These are phyloP conservation scores for Pyracantha coccinea DNA, from an alignment of 331 rosid species.

Conservation along the genomic window DNA sequence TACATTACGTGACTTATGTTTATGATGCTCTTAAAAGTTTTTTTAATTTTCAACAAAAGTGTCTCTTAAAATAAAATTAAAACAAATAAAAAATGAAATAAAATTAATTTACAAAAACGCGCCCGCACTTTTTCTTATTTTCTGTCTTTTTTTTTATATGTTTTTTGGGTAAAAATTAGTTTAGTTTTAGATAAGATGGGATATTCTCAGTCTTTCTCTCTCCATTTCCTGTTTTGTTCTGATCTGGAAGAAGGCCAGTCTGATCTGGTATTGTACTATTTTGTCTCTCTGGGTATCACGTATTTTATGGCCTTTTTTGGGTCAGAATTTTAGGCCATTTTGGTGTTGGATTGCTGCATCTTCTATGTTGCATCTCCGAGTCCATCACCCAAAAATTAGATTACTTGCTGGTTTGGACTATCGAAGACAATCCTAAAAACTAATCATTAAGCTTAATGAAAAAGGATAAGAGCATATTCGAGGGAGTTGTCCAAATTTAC, in stretches of 20 bases:
- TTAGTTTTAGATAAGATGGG: not conserved
- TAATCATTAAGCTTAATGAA: not conserved
- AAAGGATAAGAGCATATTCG: too few relatives aligned
- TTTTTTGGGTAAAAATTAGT: not conserved
- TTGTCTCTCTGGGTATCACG: not conserved
- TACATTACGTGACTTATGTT: too few relatives aligned
- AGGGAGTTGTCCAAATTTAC: too few relatives aligned
- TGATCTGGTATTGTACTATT: not conserved
- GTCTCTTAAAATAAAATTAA: too few relatives aligned
- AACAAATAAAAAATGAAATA: too few relatives aligned
- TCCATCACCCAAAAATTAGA: not conserved
- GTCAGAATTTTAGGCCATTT: not conserved
- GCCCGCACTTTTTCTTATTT: not conserved
- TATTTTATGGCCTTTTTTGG: not conserved
- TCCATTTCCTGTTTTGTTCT: not conserved
- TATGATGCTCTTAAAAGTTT: too few relatives aligned
- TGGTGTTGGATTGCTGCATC: not conserved
- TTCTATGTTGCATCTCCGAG: not conserved
- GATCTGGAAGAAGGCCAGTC: not conserved
- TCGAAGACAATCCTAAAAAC: too few relatives aligned
- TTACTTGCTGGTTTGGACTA: too few relatives aligned
- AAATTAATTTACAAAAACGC: not conserved
- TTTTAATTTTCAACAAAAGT: too few relatives aligned
- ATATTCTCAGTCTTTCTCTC: not conserved
- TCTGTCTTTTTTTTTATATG: not conserved